Conservation (phyloP, 2,329 filamentous ascomycete species). For the Penicillium sp. region DNA sequence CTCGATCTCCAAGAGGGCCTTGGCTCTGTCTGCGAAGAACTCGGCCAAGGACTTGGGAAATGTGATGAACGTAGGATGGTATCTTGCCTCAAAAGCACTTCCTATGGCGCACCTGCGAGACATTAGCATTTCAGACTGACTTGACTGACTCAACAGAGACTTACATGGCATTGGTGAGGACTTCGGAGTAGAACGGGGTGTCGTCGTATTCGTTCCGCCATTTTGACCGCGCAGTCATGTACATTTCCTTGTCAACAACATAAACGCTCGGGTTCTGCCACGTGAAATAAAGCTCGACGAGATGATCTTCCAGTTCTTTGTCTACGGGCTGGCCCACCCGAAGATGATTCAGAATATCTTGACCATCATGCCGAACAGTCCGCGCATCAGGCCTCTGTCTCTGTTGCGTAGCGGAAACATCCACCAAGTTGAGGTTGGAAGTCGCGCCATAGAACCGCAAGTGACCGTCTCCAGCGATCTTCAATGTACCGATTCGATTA, state of each 20-base stretch:
- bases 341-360: constrained; percentile 42
- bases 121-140: background rate
- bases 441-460: constrained; percentile 47
- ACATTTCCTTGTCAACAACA: constrained; percentile 46
- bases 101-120: constrained; percentile 40
- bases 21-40: constrained; percentile 44
- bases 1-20: constrained; percentile 48
- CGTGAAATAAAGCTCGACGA: constrained; percentile 47
- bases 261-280: constrained; percentile 51
- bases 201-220: constrained; percentile 41
- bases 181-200: constrained; percentile 42
- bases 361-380: constrained; percentile 39
- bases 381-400: constrained; percentile 38
- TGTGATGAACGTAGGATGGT: constrained; percentile 45
- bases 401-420: constrained; percentile 37
- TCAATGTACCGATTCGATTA: constrained; percentile 45
- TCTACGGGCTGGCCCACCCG: constrained; percentile 43
- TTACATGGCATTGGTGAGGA: constrained; percentile 43
- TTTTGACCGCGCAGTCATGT: constrained; percentile 32
- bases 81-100: constrained; percentile 44
- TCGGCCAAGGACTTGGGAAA: constrained; percentile 36
- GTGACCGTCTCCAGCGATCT: constrained; percentile 44
- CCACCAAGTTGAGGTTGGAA: constrained; percentile 45
- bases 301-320: constrained; percentile 43
- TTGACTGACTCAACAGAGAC: background rate